A percentile compares a stretch with the other conserved stretches of the same genome.
Evolutionary conservation across 345 rosid genomes (phyloP).

Genomic region (Lepidium aucheri): DNA sequence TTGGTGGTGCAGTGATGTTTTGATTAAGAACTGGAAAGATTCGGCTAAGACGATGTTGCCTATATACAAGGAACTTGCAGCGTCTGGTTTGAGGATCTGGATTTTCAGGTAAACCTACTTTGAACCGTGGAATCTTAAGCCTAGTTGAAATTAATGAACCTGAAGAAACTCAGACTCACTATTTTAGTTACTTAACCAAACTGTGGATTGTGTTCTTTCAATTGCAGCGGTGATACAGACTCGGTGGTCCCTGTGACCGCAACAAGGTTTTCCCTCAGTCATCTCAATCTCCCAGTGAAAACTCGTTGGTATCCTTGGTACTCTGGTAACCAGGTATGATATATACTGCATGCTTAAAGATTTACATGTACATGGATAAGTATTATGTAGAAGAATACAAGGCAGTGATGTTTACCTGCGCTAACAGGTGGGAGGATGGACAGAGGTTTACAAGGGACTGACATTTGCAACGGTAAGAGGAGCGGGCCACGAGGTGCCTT

Average conservation of each 20-base stretch:
- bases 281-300: constrained; percentile 58
- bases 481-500: constrained; percentile 67
- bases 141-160: background rate
- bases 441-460: constrained; percentile 57
- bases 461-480: constrained; percentile 64
- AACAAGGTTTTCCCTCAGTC: constrained; percentile 74
- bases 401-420: background rate
- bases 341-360: background rate
- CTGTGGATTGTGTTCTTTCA: background rate
- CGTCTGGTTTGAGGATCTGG: constrained; percentile 79
- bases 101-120: constrained; percentile 57
- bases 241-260: constrained; percentile 89
- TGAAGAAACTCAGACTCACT: background rate
- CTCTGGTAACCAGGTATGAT: constrained; percentile 51
- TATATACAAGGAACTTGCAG: constrained; percentile 62
- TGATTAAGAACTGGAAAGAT: constrained; percentile 71
- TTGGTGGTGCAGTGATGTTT: constrained; percentile 41
- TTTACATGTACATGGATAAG: background rate
- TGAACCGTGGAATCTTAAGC: background rate
- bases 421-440: constrained; percentile 90
- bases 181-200: background rate
- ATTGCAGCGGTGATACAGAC: constrained; percentile 83
- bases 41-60: constrained; percentile 64
- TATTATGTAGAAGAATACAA: background rate
- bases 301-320: constrained; percentile 93